phyloP scores from a whole-genome alignment of 2,329 filamentous ascomycete species.

The Cercospora zeina region DNA sequence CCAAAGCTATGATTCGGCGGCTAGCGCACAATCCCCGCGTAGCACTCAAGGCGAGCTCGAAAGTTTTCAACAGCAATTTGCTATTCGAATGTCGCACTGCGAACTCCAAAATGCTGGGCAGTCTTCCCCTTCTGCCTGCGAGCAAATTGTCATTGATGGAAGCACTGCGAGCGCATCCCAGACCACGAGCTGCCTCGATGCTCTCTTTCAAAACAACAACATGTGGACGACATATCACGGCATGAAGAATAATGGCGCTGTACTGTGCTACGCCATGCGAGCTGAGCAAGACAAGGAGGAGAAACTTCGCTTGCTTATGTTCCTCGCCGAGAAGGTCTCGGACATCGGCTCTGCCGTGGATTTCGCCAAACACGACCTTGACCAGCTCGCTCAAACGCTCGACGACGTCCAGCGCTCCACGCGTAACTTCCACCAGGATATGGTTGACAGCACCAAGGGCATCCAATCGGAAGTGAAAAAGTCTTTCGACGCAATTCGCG shows the following conservation, averaged over 20 bases:
- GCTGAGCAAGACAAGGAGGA: constrained; percentile 57
- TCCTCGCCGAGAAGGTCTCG: not conserved
- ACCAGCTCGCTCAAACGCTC: constrained; percentile 18
- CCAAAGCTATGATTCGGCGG: constrained; percentile 47
- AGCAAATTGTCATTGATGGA: constrained; percentile 37
- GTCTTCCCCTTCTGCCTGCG: constrained; percentile 54
- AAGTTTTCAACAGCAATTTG: constrained; percentile 56
- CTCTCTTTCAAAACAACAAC: constrained; percentile 50
- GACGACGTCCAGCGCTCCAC: constrained; percentile 19
- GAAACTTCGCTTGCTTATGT: constrained; percentile 27
- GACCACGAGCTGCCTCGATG: constrained; percentile 55
- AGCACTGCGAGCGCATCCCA: constrained; percentile 37
- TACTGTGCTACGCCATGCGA: constrained; percentile 63
- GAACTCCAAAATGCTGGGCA: constrained; percentile 58
- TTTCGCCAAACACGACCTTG: constrained; percentile 19
- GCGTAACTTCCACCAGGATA: constrained; percentile 24
- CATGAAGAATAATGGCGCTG: constrained; percentile 59
- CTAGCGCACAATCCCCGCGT: constrained; percentile 24
- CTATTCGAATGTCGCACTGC: constrained; percentile 63
- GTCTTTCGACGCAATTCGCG: constrained; percentile 6
- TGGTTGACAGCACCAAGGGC: constrained; percentile 24
- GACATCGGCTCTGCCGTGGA: constrained; percentile 10
- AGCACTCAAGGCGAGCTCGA: constrained; percentile 31
- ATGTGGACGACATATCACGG: constrained; percentile 67
- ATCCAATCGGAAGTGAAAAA: constrained; percentile 12